phyloP scores from a whole-genome alignment of 2,329 filamentous ascomycete species.

The Neopestalotiopsis clavispora region DNA sequence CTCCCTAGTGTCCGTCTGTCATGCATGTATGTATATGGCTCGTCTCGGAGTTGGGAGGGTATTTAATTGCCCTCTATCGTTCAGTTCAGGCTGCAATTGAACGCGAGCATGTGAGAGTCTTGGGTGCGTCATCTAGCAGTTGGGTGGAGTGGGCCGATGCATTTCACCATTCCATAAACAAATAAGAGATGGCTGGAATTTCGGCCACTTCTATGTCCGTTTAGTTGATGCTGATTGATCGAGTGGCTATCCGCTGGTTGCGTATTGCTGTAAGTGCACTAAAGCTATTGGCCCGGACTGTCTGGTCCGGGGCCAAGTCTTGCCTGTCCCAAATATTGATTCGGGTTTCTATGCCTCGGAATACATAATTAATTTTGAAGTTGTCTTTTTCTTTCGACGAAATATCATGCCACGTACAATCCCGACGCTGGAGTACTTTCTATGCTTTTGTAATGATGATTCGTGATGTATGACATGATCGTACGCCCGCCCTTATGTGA shows the following conservation, averaged over 20 bases:
- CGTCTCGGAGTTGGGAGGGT: background rate
- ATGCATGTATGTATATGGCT: background rate
- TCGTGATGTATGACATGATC: no score
- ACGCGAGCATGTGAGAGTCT: background rate
- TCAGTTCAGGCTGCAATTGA: background rate
- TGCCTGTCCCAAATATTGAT: background rate
- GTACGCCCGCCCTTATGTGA: no score
- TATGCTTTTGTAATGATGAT: no score
- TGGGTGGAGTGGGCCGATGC: background rate
- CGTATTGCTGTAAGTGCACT: background rate
- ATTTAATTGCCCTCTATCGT: no score
- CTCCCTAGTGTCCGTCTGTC: background rate
- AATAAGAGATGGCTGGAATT: conserved; percentile 1
- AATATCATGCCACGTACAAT: no score
- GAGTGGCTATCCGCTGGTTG: background rate
- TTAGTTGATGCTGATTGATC: conserved; percentile 11
- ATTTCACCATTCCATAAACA: background rate
- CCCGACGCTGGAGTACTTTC: no score
- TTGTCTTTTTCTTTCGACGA: no score
- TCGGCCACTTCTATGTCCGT: background rate
- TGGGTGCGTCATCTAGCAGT: conserved; percentile 2
- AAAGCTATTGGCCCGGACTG: background rate
- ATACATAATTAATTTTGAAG: background rate
- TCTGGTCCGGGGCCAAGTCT: background rate
- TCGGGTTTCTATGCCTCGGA: background rate